Base-by-base conservation (phyloP, 495 filamentous ascomycete genomes). In the Hypomontagnella submonticulosa region DNA sequence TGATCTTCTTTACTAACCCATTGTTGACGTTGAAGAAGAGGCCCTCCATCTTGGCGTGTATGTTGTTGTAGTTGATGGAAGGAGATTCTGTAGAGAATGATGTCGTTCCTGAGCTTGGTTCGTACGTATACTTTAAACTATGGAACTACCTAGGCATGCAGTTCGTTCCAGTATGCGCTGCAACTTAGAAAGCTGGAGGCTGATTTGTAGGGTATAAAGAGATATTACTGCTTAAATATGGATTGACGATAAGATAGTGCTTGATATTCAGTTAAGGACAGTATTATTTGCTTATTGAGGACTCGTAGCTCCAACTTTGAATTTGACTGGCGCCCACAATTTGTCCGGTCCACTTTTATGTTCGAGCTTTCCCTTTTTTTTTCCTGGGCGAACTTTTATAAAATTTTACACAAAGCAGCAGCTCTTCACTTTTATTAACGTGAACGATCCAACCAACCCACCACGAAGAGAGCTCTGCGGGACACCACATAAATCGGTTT, bases 1-100 rank as follows among this genome's bases (percentile, higher is more conserved):
- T 53, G 11, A 41, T 12, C 4, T 34, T 73, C 85, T 47, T 84
- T 93, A 72, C 86, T 48, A 84, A 93, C 89, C 95, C 95, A 81
- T 91, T 91, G 74, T 95, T 93, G 43, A 95, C 90, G 79, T 99
- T 99, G 79, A 93, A 99, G 73, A 93, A 91, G 19, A 97, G 87
- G 53, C 94, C 93, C 82, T 98, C 94, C 94, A 98, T 98, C 34
- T 74, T 81, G 67, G 58, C 38, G 30, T 69, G 40, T 67, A 52
- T 61, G 67, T 44, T 72, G 52, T 67, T 54, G 67, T 69, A 51
- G 61, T 68, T 65, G 62, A 66, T 74, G 56, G 69, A 73, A 69
- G 70, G 56, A 63, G 61, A 67, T 61, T 13, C 32, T 63, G 68
- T 58, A 59, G 60, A 42, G 48, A 56, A 49, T 67, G 56, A 61